Conservation (phyloP, 495 filamentous ascomycete species). For the Talaromyces stipitatus region DNA sequence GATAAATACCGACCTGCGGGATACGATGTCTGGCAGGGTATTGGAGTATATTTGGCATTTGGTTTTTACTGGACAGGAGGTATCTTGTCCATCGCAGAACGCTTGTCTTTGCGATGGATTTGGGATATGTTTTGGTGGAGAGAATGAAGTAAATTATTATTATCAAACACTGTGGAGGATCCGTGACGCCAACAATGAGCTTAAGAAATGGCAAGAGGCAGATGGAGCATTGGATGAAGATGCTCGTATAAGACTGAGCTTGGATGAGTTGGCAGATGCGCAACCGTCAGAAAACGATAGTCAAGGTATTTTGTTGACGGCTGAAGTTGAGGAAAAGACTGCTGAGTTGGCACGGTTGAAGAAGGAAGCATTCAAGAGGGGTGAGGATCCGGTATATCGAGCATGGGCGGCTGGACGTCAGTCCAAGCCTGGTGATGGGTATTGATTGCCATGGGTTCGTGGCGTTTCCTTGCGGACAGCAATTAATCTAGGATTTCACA, state of each 20-base stretch:
- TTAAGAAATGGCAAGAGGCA: constrained; percentile 39
- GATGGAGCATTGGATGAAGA: constrained; percentile 27
- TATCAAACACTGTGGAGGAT: constrained; percentile 31
- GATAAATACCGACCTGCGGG: constrained; percentile 49
- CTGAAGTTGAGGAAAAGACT: constrained; percentile 20
- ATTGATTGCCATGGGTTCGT: constrained; percentile 16
- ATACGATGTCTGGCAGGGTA: constrained; percentile 62
- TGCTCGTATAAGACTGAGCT: constrained; percentile 19
- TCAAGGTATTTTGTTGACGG: constrained; percentile 20
- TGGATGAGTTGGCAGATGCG: constrained; percentile 21
- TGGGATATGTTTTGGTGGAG: constrained; percentile 67
- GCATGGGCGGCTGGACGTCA: constrained; percentile 44
- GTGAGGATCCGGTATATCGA: constrained; percentile 41
- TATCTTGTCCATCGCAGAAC: constrained; percentile 56
- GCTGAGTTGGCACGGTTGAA: constrained; percentile 26
- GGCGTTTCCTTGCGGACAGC: too few relatives aligned
- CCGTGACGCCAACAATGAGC: constrained; percentile 35
- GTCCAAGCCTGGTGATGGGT: constrained; percentile 49
- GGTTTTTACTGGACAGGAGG: constrained; percentile 51
- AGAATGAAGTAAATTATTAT: constrained; percentile 43
- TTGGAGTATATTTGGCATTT: constrained; percentile 74
- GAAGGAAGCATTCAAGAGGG: constrained; percentile 39
- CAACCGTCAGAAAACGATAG: constrained; percentile 29
- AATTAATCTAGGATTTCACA: too few relatives aligned
- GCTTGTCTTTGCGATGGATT: constrained; percentile 73